Evolutionary conservation across 768 basidiomycete genomes (phyloP), one percentile per base, ranked within the genome.

Genomic region (Boletus pseudo-olivaceus): DNA sequence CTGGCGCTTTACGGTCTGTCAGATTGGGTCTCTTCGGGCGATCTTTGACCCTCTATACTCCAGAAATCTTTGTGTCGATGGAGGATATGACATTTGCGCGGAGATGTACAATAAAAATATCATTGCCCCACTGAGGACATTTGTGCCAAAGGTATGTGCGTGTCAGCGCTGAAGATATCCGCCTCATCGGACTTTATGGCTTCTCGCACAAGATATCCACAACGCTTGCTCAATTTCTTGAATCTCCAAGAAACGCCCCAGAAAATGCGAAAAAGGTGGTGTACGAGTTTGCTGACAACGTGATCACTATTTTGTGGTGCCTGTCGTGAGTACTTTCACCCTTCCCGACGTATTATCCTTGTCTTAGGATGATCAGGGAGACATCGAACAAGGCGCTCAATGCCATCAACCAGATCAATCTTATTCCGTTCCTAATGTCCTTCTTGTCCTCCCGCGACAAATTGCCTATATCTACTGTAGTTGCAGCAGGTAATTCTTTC

Each of bases 61-160:
- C 63, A 97, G 94, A 57, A 98, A 97, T 73, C 72, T 98, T 14
- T 93, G 92, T 64, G 87, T 98, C 64, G 95, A 98, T 66, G 95
- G 94, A 15, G 95, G 95, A 48, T 90, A 91, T 66, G 93, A 97
- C 59, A 89, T 97, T 44, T 95, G 94, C 63, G 92, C 89, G 1
- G 93, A 97, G 71, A 95, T 98, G 91, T 95, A 88, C 74, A 97
- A 98, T 71, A 97, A 97, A 75, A 91, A 90, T 61, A 85, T 97
- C 42, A 75, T 97, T 47, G 79, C 84, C 7, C 90, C 90, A 3
- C 70, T 93, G 54, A 83, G 78, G 61, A 78, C 80, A 0, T 90
- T 92, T 62, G 77, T 93, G 17, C 86, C 88, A 7, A 93, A 92
- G 76, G 93, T 90, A 59, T 39, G 68, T 55, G 4, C 12, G 1